phyloP scores from a whole-genome alignment of 2,329 filamentous ascomycete genomes.

The Phaeophleospora eucalypticola region DNA sequence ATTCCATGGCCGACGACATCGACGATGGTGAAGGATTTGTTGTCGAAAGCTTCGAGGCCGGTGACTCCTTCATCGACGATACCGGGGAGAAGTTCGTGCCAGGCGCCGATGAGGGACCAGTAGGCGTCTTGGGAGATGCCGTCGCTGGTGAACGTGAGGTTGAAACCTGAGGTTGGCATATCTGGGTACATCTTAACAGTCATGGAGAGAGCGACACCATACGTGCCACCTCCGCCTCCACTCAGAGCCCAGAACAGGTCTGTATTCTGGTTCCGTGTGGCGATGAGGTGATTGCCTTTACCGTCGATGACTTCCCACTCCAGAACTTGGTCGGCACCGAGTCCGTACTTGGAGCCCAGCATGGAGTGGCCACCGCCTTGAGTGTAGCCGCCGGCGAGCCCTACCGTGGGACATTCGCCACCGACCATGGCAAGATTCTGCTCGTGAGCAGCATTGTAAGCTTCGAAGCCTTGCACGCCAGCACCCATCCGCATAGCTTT shows the following conservation, averaged over 20 bases:
- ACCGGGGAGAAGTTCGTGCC: constrained; percentile 45
- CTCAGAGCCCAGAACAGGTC: constrained; percentile 63
- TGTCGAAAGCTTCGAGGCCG: constrained; percentile 50
- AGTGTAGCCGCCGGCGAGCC: constrained; percentile 56
- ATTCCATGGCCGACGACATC: constrained; percentile 49
- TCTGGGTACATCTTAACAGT: constrained; percentile 51
- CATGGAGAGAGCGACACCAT: constrained; percentile 54
- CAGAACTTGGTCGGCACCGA: constrained; percentile 58
- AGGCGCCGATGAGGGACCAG: constrained; percentile 43
- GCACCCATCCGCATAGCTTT: constrained; percentile 52
- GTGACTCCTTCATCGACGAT: constrained; percentile 51
- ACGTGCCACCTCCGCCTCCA: constrained; percentile 56
- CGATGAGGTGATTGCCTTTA: constrained; percentile 46
- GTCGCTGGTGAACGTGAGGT: constrained; percentile 39
- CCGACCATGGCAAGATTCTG: constrained; percentile 50
- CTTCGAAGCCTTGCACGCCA: constrained; percentile 49
- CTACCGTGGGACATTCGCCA: constrained; percentile 53
- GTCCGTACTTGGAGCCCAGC: constrained; percentile 52
- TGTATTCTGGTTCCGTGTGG: constrained; percentile 44
- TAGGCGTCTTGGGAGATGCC: constrained; percentile 16
- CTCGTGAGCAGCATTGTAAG: constrained; percentile 45
- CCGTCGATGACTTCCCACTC: constrained; percentile 47
- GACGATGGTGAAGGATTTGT: constrained; percentile 46
- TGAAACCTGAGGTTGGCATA: constrained; percentile 41
- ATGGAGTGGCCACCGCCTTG: constrained; percentile 59